Evolutionary conservation across 2,329 filamentous ascomycete genomes (phyloP).

Genomic region (Lizonia empirigonia): DNA sequence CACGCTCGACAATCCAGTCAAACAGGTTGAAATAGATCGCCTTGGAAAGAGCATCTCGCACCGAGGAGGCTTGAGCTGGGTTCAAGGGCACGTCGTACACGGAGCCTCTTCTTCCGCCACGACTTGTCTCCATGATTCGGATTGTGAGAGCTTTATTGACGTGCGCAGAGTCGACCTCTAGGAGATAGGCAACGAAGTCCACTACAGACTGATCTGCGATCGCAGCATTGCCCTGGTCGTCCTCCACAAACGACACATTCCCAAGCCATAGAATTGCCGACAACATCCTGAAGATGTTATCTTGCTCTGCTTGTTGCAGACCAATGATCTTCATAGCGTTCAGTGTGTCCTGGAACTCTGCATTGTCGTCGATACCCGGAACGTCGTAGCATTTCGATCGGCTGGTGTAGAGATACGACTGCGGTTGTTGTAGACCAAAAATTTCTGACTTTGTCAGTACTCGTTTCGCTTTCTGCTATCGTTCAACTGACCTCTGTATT

Average conservation of each 20-base stretch:
- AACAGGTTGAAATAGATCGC: conserved; percentile 98
- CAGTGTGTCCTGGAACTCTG: conserved; percentile 87
- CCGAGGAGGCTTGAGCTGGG: conserved; percentile 80
- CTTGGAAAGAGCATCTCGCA: conserved; percentile 89
- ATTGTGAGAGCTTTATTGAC: conserved; percentile 88
- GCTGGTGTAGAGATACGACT: conserved; percentile 93
- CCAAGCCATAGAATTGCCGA: conserved; percentile 91
- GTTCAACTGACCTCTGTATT: conserved; percentile 67
- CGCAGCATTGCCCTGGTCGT: conserved; percentile 84
- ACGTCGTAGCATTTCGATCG: conserved; percentile 94
- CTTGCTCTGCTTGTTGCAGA: conserved; percentile 83
- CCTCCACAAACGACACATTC: conserved; percentile 89
- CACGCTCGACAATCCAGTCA: conserved; percentile 94
- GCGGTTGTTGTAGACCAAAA: conserved; percentile 90
- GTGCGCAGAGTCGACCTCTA: conserved; percentile 82
- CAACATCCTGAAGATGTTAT: conserved; percentile 95
- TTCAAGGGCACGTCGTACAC: conserved; percentile 81
- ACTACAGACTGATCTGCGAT: conserved; percentile 90
- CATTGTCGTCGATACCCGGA: conserved; percentile 87
- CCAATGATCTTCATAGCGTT: conserved; percentile 96
- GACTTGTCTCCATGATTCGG: conserved; percentile 76
- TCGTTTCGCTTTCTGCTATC: not conserved
- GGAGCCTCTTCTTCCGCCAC: conserved; percentile 69
- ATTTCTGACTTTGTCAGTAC: conserved; percentile 57
- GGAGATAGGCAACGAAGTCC: conserved; percentile 90